Conservation (phyloP, 2,329 filamentous ascomycete genomes). For the Uncinocarpus reesii region DNA sequence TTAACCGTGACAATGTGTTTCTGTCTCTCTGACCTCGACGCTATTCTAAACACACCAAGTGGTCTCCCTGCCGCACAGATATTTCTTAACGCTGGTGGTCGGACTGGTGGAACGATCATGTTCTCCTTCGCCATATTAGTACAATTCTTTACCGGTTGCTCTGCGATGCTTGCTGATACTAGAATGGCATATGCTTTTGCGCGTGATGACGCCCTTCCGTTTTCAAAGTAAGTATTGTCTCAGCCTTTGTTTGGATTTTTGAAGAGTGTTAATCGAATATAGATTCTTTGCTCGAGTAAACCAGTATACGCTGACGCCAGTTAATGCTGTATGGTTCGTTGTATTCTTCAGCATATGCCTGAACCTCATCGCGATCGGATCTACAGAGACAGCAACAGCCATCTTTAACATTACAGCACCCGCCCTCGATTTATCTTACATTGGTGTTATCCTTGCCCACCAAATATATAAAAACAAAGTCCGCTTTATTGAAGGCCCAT, state of each 20-base stretch:
- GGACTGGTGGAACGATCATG: constrained; percentile 48
- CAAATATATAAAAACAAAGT: constrained; percentile 44
- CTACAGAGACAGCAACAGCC: constrained; percentile 37
- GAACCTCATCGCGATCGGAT: constrained; percentile 40
- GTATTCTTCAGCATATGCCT: constrained; percentile 47
- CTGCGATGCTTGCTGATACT: constrained; percentile 54
- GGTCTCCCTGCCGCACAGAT: constrained; percentile 51
- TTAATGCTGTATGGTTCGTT: constrained; percentile 56
- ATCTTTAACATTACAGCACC: constrained; percentile 47
- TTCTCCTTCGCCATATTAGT: constrained; percentile 54
- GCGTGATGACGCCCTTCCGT: constrained; percentile 51
- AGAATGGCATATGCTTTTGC: constrained; percentile 54
- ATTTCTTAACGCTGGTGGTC: constrained; percentile 51
- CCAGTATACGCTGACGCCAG: constrained; percentile 45
- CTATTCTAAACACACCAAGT: constrained; percentile 47
- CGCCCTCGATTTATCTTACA: constrained; percentile 45
- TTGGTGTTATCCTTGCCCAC: constrained; percentile 51
- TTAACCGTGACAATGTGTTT: constrained; percentile 55
- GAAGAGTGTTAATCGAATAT: constrained; percentile 7
- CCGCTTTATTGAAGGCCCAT: constrained; percentile 48
- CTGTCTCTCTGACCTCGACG: constrained; percentile 49
- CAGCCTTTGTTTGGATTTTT: neutral
- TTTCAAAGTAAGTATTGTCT: constrained; percentile 41
- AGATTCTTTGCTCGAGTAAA: constrained; percentile 47
- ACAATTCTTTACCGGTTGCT: constrained; percentile 55